Conservation (phyloP, 768 basidiomycete genomes). For the Mycena chlorophos region DNA sequence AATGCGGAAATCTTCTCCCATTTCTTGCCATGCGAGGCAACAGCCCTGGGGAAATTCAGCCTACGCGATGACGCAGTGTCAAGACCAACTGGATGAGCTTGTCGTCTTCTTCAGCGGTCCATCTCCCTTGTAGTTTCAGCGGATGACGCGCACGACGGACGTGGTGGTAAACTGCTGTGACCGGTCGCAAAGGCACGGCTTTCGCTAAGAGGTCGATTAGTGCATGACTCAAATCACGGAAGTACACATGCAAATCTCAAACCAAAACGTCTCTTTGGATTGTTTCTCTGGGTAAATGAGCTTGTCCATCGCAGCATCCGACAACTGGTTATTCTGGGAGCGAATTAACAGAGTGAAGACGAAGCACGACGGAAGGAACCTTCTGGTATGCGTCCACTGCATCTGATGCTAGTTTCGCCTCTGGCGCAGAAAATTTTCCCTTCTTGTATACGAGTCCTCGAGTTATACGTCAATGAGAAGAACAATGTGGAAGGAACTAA, state of each 20-base stretch:
- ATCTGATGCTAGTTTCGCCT: slow-evolving; percentile 61
- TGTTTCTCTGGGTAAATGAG: slow-evolving; percentile 70
- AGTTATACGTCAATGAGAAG: slow-evolving; percentile 4
- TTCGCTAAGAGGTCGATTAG: slow-evolving; percentile 45
- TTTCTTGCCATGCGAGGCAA: slow-evolving; percentile 66
- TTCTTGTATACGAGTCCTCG: slow-evolving; percentile 84
- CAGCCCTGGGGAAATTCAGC: slow-evolving; percentile 51
- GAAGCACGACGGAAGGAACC: slow-evolving; percentile 10
- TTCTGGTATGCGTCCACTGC: slow-evolving; percentile 68
- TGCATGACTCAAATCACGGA: not conserved
- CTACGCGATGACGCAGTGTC: not conserved
- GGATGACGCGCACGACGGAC: slow-evolving; percentile 72
- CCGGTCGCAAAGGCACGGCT: slow-evolving; percentile 72
- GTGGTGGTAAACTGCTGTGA: slow-evolving; percentile 83
- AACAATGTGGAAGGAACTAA: not conserved
- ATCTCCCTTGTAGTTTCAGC: slow-evolving; percentile 65
- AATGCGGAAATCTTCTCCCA: slow-evolving; percentile 76
- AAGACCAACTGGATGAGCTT: slow-evolving; percentile 57
- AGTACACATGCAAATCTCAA: slow-evolving; percentile 65
- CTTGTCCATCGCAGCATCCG: slow-evolving; percentile 54
- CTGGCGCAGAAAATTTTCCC: slow-evolving; percentile 81
- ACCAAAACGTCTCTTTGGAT: slow-evolving; percentile 69
- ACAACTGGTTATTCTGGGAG: slow-evolving; percentile 42
- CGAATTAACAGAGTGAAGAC: not conserved
- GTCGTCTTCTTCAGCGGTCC: slow-evolving; percentile 67